phyloP scores from a whole-genome alignment of 306 rosid species.

The Cicer arietinum region DNA sequence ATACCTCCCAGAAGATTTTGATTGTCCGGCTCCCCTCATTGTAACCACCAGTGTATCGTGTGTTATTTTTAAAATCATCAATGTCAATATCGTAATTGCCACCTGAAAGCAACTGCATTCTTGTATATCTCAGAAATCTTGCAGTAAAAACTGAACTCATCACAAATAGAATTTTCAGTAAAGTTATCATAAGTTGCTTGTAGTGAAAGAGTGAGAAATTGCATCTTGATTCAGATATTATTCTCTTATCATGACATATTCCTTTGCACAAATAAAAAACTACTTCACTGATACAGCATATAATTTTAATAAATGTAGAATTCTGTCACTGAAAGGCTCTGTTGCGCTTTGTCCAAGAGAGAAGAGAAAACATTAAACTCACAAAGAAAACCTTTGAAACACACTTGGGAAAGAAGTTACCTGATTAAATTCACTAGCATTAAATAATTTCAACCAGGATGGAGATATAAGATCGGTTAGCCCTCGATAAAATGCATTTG shows the following conservation, averaged over 20 bases:
- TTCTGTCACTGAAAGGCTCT: conserved; percentile 23
- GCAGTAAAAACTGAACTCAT: conserved; percentile 38
- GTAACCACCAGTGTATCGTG: conserved; percentile 93
- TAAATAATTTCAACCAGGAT: conserved; percentile 95
- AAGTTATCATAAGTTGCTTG: not conserved
- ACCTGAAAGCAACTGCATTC: conserved; percentile 91
- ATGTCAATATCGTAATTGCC: conserved; percentile 91
- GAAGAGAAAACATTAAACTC: conserved; percentile 29
- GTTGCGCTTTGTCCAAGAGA: conserved; percentile 12
- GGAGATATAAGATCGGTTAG: conserved; percentile 91
- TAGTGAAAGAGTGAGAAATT: conserved; percentile 21
- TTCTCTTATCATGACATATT: conserved; percentile 34
- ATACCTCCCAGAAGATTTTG: conserved; percentile 96
- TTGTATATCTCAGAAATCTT: conserved; percentile 48
- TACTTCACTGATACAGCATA: conserved; percentile 26
- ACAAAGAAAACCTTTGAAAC: conserved; percentile 32
- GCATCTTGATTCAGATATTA: conserved; percentile 18
- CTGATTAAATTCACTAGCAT: conserved; percentile 96
- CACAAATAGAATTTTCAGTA: conserved; percentile 23
- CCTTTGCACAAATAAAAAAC: conserved; percentile 21
- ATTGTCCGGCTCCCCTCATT: conserved; percentile 83
- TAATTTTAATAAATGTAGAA: conserved; percentile 12
- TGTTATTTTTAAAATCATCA: conserved; percentile 85
- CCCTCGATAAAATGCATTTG: conserved; percentile 92
- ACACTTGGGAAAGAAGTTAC: conserved; percentile 52